Evolutionary conservation across 176 grass and related monocot genomes (phyloP), one percentile per base, ranked within the genome.

Genomic region (Hsuehochloa calcarea): DNA sequence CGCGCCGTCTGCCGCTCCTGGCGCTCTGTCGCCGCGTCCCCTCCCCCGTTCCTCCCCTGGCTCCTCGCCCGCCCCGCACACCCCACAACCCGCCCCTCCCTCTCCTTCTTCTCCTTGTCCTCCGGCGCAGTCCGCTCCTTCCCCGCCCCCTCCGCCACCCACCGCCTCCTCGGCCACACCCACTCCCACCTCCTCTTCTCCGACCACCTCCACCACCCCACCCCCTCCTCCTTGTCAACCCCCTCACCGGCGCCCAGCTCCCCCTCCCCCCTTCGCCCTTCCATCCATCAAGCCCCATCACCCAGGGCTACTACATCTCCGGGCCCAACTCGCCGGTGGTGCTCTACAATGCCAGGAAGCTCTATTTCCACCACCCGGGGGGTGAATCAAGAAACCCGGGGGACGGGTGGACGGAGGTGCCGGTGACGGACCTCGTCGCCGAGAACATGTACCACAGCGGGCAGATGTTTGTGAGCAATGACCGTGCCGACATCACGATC

Each of bases 1-100:
- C 40, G 76, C 17, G 77, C 77, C 6, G 54, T 81, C 37, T 87
- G 77, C 85, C 58, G 62, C 44, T 26, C 61, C 22, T 86, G 84
- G 84, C 84, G 76, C 52, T 5, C 19, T 9, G 52, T 67, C 26
- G 17, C 85, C 40, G 20, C 47, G 13, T 19, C 68, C 52, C 66
- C 60, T 25, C 65, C 65, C 11, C 54, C 6, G 6, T 72, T 63
- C n/a, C 43, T 87, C 20, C 85, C 85, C 7, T 87, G 77, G 85
- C 76, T 87, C 17, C 76, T 80, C 27, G 38, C 29, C 65, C 46
- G 1, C 20, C 14, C 46, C 44, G 6, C 5, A 0, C 12, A 1
- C 23, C 59, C 77, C 56, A 43, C 12, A n/a, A 17, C 67, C 43
- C 11, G 0, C 12, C 10, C 25, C 37, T 13, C 34, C 27, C 46